These are phyloP conservation scores for Smithsoniella earleae DNA, from an alignment of 163 green algal genomes.

Conservation along the genomic window DNA sequence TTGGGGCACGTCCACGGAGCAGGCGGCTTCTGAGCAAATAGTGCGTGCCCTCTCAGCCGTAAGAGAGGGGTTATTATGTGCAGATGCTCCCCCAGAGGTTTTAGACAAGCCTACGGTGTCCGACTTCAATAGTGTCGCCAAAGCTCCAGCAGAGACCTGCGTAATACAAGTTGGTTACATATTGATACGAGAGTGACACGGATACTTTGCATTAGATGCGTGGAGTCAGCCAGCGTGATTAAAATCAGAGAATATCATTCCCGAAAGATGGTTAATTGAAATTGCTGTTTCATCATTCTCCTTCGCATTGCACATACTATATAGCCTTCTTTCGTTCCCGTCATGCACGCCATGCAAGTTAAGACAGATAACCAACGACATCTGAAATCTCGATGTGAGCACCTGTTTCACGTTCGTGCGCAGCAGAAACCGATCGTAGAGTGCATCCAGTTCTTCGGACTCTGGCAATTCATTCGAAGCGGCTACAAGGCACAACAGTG, in stretches of 20 bases:
- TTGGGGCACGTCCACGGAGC: conserved; percentile 49
- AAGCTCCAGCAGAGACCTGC: neutral
- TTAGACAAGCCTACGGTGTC: neutral
- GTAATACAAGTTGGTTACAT: neutral
- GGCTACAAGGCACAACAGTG: conserved; percentile 67
- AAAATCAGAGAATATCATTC: conserved; percentile 23
- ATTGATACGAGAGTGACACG: neutral
- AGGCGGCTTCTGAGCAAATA: conserved; percentile 39
- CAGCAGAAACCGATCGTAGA: conserved; percentile 94
- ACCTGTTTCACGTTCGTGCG: conserved; percentile 68
- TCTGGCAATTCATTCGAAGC: conserved; percentile 95
- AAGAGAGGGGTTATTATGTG: conserved; percentile 6
- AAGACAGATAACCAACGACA: too few species aligned
- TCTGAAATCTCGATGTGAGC: neutral
- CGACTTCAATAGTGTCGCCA: neutral
- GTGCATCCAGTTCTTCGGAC: conserved; percentile 86
- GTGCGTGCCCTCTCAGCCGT: conserved; percentile 39
- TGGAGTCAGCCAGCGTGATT: conserved; percentile 20
- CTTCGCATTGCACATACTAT: neutral
- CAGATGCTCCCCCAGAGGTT: neutral
- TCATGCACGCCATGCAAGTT: too few species aligned
- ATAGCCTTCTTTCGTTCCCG: neutral
- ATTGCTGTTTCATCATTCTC: neutral
- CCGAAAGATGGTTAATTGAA: conserved; percentile 30
- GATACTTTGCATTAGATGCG: neutral